phyloP scores from a whole-genome alignment of 306 rosid genomes.

The Cyamopsis tetragonoloba region DNA sequence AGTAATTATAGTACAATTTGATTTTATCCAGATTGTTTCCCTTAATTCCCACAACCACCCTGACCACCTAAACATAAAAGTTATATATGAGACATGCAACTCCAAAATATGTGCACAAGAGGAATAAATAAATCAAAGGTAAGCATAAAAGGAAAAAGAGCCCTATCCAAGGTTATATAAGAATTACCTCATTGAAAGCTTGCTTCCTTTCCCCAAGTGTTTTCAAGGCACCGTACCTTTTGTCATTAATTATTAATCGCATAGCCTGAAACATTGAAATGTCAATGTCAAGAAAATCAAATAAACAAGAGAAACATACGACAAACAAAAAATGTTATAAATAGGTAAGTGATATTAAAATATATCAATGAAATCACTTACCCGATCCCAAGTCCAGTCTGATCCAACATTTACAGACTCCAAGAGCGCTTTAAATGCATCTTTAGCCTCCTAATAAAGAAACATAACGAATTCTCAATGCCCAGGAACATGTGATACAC shows the following conservation, averaged over 20 bases:
- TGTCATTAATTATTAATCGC: constrained; percentile 87
- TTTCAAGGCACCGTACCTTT: constrained; percentile 82
- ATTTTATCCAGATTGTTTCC: background rate
- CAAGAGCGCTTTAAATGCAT: constrained; percentile 77
- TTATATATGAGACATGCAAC: background rate
- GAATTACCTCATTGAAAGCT: constrained; percentile 83
- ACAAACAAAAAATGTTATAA: background rate
- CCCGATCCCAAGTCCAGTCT: constrained; percentile 99
- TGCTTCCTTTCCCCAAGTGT: constrained; percentile 95
- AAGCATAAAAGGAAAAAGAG: background rate
- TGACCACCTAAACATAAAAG: background rate
- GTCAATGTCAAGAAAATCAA: constrained; percentile 24
- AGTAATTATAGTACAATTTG: constrained; percentile 5
- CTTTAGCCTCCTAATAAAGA: constrained; percentile 75
- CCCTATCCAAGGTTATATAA: constrained; percentile 13
- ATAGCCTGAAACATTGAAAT: constrained; percentile 56
- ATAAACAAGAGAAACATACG: constrained; percentile 12
- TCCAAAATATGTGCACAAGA: background rate
- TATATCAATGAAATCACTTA: constrained; percentile 36
- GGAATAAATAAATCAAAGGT: background rate
- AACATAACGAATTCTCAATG: constrained; percentile 14
- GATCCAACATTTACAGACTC: constrained; percentile 83
- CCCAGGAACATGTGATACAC: constrained; percentile 28
- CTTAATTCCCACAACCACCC: background rate
- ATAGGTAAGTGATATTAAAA: background rate